Percentiles rank a stretch among this genome's conserved stretches.
Conservation (phyloP, 2,329 filamentous ascomycete species). For the Penicillium sp. region DNA sequence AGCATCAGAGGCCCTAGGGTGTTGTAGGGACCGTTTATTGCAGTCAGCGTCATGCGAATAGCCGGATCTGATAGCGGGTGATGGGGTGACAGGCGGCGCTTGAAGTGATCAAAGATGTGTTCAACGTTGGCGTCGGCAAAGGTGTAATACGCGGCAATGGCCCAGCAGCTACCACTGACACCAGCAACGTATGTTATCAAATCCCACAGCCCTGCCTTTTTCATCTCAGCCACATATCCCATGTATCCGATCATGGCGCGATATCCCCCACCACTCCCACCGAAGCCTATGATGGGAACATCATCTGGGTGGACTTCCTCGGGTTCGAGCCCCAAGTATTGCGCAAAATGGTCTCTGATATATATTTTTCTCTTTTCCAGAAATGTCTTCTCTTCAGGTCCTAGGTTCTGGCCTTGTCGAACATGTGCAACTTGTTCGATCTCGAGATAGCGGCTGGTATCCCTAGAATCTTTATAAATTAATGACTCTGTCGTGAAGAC, state of each 20-base stretch:
- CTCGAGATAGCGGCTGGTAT: conserved; percentile 8
- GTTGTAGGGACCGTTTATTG: conserved; percentile 11
- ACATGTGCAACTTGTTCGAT: conserved; percentile 7
- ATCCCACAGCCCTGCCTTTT: conserved; percentile 11
- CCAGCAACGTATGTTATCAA: conserved; percentile 11
- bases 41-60: conserved; percentile 12
- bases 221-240: conserved; percentile 13
- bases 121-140: conserved; percentile 10
- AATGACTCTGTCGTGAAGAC: conserved; percentile 14
- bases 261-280: conserved; percentile 12
- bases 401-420: conserved; percentile 3
- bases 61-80: conserved; percentile 13
- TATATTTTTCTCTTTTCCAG: conserved; percentile 7
- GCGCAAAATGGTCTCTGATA: conserved; percentile 8
- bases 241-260: conserved; percentile 13
- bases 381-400: conserved; percentile 7
- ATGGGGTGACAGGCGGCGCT: conserved; percentile 10
- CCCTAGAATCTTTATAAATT: conserved; percentile 2
- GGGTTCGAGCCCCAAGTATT: conserved; percentile 7
- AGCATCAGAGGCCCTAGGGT: conserved; percentile 9
- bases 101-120: conserved; percentile 12
- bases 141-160: conserved; percentile 14
- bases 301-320: conserved; percentile 12
- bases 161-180: conserved; percentile 12
- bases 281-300: conserved; percentile 12